Base-by-base conservation (phyloP, 257 asterid genomes). In the Salvia splendens region DNA sequence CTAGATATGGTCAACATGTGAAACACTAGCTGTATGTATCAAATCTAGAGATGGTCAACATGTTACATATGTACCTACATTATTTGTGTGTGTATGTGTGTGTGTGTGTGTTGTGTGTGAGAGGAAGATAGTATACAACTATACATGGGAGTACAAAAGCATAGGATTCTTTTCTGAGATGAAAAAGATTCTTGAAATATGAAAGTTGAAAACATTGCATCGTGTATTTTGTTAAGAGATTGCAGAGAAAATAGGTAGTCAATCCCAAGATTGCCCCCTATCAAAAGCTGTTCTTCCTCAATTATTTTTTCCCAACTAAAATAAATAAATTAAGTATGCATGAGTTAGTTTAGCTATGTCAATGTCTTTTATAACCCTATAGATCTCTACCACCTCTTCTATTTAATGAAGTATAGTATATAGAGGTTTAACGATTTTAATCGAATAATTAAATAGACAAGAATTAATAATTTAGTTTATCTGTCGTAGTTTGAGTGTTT, bases 181-280 rank as follows among this genome's bases (percentile, higher is more conserved):
- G 50, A 58, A 68, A 72, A 70, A 72, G 78, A 77, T 58, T 75
- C 81, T 77, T 59, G 65, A 73, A 75, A 70, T 72, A 74, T 75
- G 80, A 42, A 74, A 75, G 71, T 57, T 40, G 24, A 69, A 60
- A 61, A 69, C 67, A 77, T 63, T 71, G 72, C 46, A 33, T 42
- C 54, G 51, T 20, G 24, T 61, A 59, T 71, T 38, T 68, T 72
- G 76, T 70, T 69, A 35, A 50, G 41, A 62, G 12, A 12, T 71
- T 67, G 75, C 64, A 72, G 67, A 61, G 43, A 40, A 36, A 74
- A 67, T 61, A 59, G 77, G 89, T 78, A 45, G 38, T 68, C 84
- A 83, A 81, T 87, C 95, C 92, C 95, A 49, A 85, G 81, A 77
- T 67, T 61, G 47, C 68, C 36, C 36, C 36, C 36, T 33, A 33